A percentile compares a stretch with the other conserved stretches of the same genome.
phyloP scores from a whole-genome alignment of 192 early-diverging fungal genomes.

The Paraglomus brasilianum region DNA sequence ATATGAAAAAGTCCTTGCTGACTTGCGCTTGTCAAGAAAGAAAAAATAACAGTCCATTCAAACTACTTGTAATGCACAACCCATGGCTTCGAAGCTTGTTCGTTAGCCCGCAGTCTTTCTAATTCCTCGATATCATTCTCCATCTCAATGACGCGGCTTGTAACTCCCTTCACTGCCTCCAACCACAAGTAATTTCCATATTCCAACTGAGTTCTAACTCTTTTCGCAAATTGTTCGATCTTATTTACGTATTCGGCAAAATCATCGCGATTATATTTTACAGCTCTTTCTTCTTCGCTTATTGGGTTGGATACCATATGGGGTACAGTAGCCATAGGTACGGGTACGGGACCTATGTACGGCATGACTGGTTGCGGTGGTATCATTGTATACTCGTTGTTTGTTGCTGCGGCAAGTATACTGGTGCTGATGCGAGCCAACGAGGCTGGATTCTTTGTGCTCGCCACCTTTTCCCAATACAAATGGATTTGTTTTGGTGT shows the following conservation, averaged over 20 bases:
- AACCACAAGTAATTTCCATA: conserved; percentile 30
- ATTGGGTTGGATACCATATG: background rate
- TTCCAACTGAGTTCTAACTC: conserved; percentile 27
- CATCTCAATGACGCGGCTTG: conserved; percentile 26
- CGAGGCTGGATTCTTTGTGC: background rate
- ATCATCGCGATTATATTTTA: conserved; percentile 20
- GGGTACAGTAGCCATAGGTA: background rate
- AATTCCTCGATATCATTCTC: conserved; percentile 31
- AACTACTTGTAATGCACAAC: conserved; percentile 24
- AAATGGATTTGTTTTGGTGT: conserved; percentile 27
- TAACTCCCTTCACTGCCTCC: conserved; percentile 27
- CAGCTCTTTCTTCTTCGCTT: too few relatives aligned
- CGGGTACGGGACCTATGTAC: background rate
- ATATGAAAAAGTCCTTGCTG: too few relatives aligned
- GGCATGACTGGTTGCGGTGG: background rate
- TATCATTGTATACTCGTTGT: background rate
- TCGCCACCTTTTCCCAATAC: conserved; percentile 24
- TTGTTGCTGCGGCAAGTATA: background rate
- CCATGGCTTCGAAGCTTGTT: conserved; percentile 27
- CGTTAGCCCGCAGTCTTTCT: conserved; percentile 21
- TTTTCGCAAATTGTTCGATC: conserved; percentile 28
- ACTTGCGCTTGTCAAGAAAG: too few relatives aligned
- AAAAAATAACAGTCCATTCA: too few relatives aligned
- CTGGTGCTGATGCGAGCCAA: background rate
- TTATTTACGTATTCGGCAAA: conserved; percentile 24